Evolutionary conservation across 192 early-diverging fungal species (phyloP).

Genomic region (Coemansia sp.): DNA sequence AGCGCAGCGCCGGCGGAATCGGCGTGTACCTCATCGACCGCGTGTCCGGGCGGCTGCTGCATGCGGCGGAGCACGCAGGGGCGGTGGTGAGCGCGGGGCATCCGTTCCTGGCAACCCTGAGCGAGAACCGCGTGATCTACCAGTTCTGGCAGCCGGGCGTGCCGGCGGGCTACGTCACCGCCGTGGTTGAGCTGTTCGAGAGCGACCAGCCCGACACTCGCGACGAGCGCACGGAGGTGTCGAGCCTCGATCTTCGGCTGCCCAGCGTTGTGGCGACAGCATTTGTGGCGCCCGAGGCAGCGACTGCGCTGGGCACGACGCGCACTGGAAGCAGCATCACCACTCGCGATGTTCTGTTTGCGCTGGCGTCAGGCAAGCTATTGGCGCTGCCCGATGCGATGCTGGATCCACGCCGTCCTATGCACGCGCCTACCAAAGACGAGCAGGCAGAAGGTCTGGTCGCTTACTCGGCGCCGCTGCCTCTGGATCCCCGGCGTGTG

Average conservation of each 20-base stretch:
- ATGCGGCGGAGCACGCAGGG: conserved; percentile 63
- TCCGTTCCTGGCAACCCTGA: conserved; percentile 66
- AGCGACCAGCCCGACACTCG: conserved; percentile 65
- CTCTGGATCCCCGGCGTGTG: conserved; percentile 73
- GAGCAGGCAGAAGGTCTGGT: conserved; percentile 88
- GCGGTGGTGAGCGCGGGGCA: conserved; percentile 45
- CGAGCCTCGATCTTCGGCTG: conserved; percentile 65
- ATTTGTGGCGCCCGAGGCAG: conserved; percentile 71
- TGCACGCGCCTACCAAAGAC: conserved; percentile 59
- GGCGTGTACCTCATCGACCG: conserved; percentile 82
- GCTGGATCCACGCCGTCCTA: conserved; percentile 83
- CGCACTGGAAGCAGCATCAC: conserved; percentile 83
- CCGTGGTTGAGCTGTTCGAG: conserved; percentile 87
- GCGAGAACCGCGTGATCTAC: conserved; percentile 87
- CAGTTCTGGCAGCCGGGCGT: conserved; percentile 83
- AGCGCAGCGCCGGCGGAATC: conserved; percentile 41
- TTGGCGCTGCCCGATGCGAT: conserved; percentile 54
- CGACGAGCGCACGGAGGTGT: conserved; percentile 69
- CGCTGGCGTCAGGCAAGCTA: conserved; percentile 41
- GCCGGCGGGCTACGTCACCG: conserved; percentile 66
- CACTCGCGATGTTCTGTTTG: conserved; percentile 75
- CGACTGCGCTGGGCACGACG: conserved; percentile 81
- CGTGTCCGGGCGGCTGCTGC: conserved; percentile 80
- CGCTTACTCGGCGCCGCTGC: conserved; percentile 69
- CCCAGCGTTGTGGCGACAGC: conserved; percentile 74